phyloP scores from a whole-genome alignment of 2,329 filamentous ascomycete genomes.

The Cordyceps farinosa region DNA sequence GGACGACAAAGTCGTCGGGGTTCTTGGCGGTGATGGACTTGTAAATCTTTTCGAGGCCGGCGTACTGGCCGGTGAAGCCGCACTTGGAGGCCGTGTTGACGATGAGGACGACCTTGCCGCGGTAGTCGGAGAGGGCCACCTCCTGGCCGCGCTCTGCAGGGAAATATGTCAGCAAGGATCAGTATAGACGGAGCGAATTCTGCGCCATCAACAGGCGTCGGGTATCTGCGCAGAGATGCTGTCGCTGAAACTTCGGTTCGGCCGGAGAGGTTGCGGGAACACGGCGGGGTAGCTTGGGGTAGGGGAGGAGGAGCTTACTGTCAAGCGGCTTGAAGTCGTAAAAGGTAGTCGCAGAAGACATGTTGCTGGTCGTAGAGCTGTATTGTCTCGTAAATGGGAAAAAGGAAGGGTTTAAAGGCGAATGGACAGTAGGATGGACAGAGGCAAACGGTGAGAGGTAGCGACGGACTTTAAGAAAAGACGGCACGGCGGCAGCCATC shows the following conservation, averaged over 20 bases:
- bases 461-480: conserved; percentile 5
- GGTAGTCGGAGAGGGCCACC: conserved; percentile 66
- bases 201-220: not conserved
- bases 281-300: conserved; percentile 6
- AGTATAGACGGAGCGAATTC: not conserved
- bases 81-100: conserved; percentile 99
- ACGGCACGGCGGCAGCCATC: not conserved
- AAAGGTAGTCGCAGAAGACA: conserved; percentile 51
- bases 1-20: conserved; percentile 73
- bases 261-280: not conserved
- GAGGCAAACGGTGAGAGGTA: not conserved
- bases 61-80: conserved; percentile 96
- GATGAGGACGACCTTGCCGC: conserved; percentile 89
- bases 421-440: not conserved
- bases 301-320: conserved; percentile 51
- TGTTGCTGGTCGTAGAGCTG: conserved; percentile 28
- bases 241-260: too few species aligned
- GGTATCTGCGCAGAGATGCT: too few species aligned
- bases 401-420: not conserved
- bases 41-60: conserved; percentile 86
- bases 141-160: conserved; percentile 56
- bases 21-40: conserved; percentile 67
- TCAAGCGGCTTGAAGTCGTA: conserved; percentile 83
- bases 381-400: not conserved
- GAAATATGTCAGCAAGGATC: not conserved